Evolutionary conservation across 345 rosid species (phyloP).

Genomic region (Salix suchowensis): DNA sequence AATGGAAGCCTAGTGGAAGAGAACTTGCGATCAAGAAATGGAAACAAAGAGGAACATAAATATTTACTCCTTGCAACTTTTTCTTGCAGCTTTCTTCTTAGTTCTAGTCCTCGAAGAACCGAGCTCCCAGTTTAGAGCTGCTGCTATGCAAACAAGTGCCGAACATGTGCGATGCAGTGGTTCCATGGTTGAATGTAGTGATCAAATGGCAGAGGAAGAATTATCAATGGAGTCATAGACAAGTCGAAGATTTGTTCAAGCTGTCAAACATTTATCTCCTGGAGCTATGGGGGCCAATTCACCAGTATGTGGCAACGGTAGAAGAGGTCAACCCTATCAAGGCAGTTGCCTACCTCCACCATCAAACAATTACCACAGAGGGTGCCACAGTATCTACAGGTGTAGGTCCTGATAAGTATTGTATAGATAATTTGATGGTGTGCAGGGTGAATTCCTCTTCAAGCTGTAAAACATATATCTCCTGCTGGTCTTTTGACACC

Average conservation of each 20-base stretch:
- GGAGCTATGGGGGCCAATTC: conserved; percentile 2
- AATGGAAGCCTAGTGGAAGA: neutral
- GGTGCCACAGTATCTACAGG: conserved; percentile 8
- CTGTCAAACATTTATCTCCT: neutral
- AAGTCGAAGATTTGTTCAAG: conserved; percentile 1
- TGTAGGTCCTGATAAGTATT: conserved; percentile 8
- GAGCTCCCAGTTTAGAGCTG: neutral
- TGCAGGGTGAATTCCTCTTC: neutral
- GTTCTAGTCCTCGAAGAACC: neutral
- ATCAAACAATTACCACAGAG: conserved; percentile 14
- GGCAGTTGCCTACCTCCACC: conserved; percentile 14
- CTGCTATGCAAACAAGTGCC: neutral
- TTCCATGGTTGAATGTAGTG: conserved; percentile 8
- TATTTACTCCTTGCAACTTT: neutral
- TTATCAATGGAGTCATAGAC: conserved; percentile 9
- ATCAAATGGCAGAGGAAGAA: conserved; percentile 5
- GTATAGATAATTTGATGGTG: neutral
- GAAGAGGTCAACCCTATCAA: conserved; percentile 9
- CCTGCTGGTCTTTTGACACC: too few relatives aligned
- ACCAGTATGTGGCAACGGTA: neutral
- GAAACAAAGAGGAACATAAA: neutral
- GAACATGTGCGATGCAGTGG: neutral
- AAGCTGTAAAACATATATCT: too few relatives aligned
- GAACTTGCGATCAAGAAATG: neutral
- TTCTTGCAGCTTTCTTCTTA: neutral